Percentiles rank a stretch among this genome's conserved stretches.
Conservation (phyloP, 2,329 filamentous ascomycete species). For the Calonectria pteridis region DNA sequence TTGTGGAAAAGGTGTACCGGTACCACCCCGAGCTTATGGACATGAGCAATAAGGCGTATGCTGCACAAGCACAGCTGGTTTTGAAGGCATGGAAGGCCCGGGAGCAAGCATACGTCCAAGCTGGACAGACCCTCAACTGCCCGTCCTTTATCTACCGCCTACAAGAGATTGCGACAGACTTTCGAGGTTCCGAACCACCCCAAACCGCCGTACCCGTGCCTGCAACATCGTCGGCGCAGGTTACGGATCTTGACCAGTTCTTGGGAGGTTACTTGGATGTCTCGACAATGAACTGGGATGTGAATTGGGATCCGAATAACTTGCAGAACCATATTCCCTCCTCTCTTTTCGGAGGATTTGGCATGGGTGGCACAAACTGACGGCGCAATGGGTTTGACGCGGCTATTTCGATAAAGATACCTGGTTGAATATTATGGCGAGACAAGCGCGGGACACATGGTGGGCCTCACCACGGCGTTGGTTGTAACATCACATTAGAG, state of each 20-base stretch:
- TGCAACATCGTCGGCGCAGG: constrained; percentile 42
- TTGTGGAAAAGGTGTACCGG: constrained; percentile 60
- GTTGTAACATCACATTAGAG: constrained; percentile 38
- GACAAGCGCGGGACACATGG: constrained; percentile 26
- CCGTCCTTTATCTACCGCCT: constrained; percentile 62
- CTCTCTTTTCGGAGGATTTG: constrained; percentile 49
- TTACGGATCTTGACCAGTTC: constrained; percentile 57
- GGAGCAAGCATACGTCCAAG: constrained; percentile 55
- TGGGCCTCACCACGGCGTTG: constrained; percentile 37
- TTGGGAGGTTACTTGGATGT: constrained; percentile 59
- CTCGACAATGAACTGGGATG: constrained; percentile 59
- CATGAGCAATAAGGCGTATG: constrained; percentile 58
- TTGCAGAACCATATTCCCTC: constrained; percentile 45
- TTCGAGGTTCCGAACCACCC: constrained; percentile 44
- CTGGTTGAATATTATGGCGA: constrained; percentile 15
- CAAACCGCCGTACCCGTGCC: constrained; percentile 46
- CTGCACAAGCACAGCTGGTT: constrained; percentile 60
- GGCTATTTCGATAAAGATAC: constrained; percentile 11
- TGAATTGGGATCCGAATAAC: constrained; percentile 53
- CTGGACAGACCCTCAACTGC: constrained; percentile 54
- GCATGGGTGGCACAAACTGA: constrained; percentile 42
- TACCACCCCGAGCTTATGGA: constrained; percentile 66
- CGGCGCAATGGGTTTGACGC: constrained; percentile 21
- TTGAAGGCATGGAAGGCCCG: constrained; percentile 67
- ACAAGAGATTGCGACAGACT: constrained; percentile 54